phyloP scores from a whole-genome alignment of 768 basidiomycete genomes.

The Serendipita sp. region DNA sequence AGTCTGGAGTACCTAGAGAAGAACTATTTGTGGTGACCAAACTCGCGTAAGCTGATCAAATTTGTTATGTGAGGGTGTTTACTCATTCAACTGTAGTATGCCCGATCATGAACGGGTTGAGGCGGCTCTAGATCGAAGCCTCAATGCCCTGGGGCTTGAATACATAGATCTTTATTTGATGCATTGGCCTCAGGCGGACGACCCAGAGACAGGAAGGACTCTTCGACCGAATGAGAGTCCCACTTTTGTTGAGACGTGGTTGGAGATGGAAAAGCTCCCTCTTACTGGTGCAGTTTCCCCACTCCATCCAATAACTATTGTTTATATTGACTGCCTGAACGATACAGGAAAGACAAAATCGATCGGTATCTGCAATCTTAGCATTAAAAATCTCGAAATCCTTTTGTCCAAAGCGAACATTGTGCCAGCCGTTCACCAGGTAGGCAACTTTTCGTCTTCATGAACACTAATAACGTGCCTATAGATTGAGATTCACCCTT shows the following conservation, averaged over 20 bases:
- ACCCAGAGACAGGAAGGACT: slow-evolving; percentile 11
- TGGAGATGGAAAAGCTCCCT: slow-evolving; percentile 23
- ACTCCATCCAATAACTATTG: neutral
- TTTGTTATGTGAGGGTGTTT: neutral
- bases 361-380: slow-evolving; percentile 46
- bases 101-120: slow-evolving; percentile 24
- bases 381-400: slow-evolving; percentile 26
- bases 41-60: slow-evolving; percentile 10
- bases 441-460: slow-evolving; percentile 22
- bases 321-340: neutral
- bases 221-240: slow-evolving; percentile 16
- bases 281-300: slow-evolving; percentile 16
- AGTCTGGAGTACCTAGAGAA: slow-evolving; percentile 12
- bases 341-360: slow-evolving; percentile 27
- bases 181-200: slow-evolving; percentile 23
- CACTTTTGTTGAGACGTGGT: slow-evolving; percentile 24
- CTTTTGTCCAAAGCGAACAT: slow-evolving; percentile 33
- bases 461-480: slow-evolving; percentile 5
- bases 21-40: slow-evolving; percentile 18
- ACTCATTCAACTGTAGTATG: neutral
- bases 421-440: slow-evolving; percentile 52
- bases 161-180: slow-evolving; percentile 35
- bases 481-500: slow-evolving; percentile 45
- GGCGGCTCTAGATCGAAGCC: slow-evolving; percentile 27
- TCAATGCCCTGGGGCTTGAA: slow-evolving; percentile 25